Evolutionary conservation across 805 yeast genomes (phyloP), one percentile per base, ranked within the genome.

Genomic region (Candida chauliodis): DNA sequence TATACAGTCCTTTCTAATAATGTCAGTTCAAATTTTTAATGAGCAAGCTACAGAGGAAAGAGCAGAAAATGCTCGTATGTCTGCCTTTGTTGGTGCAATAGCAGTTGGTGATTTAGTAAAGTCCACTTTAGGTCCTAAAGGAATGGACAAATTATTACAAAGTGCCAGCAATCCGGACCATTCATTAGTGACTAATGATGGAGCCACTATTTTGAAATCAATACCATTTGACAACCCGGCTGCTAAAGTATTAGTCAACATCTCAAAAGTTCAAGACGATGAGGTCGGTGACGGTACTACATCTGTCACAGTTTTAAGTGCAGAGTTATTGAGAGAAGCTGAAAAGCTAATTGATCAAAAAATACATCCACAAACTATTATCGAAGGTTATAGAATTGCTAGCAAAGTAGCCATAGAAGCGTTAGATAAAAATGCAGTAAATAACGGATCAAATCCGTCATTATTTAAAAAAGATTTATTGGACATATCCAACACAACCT

Each of bases 261-360:
- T 91, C 41, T 85, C 96, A 13, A 83, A 95, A 59, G 89, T 95
- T 2, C 99, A 91, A 67, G 99, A 91, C 59, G 95, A 95, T 43
- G 98, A 91, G 62, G 96, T 93, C 47, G 99, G 99, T 43, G 99
- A 91, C 65, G 99, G 99, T 49, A 91, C 99, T 30, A 91, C 99
- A 1, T 84, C 96, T 20, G 99, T 91, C 15, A 86, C 97, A 0
- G 82, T 91, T 22, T 67, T 91, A 41, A 81, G 91, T 30, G 90
- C 96, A 8, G 98, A 93, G 63, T 73, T 93, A 42, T 71, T 93
- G 49, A 79, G 95, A 59, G 97, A 91, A 67, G 97, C 98, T 23
- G 97, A 93, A 63, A 81, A 81, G 58, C 76, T 93, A 46, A 84
- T 93, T 34, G 95, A 89, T 49, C 84, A 82, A 59, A 90, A 84